These are phyloP conservation scores for Cercospora sp. DNA, from an alignment of 2,329 filamentous ascomycete species.

Conservation along the genomic window DNA sequence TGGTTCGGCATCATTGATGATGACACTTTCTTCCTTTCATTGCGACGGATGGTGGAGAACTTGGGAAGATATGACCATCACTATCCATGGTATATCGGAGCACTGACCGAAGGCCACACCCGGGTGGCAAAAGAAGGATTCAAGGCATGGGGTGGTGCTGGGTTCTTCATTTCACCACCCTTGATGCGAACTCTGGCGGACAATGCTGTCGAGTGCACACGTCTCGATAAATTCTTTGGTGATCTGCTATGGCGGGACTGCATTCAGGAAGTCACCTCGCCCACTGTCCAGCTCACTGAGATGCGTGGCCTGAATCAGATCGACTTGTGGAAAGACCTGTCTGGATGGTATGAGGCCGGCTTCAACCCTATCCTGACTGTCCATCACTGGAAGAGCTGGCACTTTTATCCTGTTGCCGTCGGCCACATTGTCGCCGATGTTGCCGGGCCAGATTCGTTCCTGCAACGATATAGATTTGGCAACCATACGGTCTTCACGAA, in stretches of 20 bases:
- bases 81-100: slow-evolving; percentile 31
- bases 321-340: slow-evolving; percentile 32
- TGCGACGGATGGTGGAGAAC: slow-evolving; percentile 27
- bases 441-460: slow-evolving; percentile 30
- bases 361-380: slow-evolving; percentile 30
- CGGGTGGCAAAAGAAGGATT: slow-evolving; percentile 32
- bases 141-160: slow-evolving; percentile 36
- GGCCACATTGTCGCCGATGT: slow-evolving; percentile 31
- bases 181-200: slow-evolving; percentile 30
- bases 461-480: slow-evolving; percentile 32
- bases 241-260: slow-evolving; percentile 34
- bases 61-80: slow-evolving; percentile 27
- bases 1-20: slow-evolving; percentile 37
- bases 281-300: slow-evolving; percentile 31
- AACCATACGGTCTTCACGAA: slow-evolving; percentile 33
- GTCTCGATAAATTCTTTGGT: slow-evolving; percentile 29
- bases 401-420: slow-evolving; percentile 28
- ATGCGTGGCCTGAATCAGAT: slow-evolving; percentile 34
- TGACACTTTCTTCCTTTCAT: slow-evolving; percentile 35
- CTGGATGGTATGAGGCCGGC: slow-evolving; percentile 35
- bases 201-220: slow-evolving; percentile 26
- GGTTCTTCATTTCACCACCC: slow-evolving; percentile 33
- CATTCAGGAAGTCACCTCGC: slow-evolving; percentile 31
- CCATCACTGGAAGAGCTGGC: slow-evolving; percentile 37
- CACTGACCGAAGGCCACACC: slow-evolving; percentile 32